Percentiles rank a stretch among this genome's conserved stretches.
Evolutionary conservation across 139 green algal genomes (phyloP).

Genomic region (Asterochloris sp.): DNA sequence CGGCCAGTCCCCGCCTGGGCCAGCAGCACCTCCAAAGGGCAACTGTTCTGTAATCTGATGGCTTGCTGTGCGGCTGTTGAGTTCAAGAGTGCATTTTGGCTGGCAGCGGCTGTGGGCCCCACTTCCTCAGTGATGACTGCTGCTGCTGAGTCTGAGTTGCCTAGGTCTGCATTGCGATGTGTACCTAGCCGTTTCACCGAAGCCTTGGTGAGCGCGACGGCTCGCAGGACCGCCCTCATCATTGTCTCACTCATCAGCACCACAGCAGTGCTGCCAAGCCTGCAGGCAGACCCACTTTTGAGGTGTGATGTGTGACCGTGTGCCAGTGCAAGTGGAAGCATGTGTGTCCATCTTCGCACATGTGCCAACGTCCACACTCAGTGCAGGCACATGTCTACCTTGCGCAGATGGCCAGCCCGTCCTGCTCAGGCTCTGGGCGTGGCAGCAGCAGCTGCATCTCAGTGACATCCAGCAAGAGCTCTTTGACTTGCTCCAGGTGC

Average conservation of each 20-base stretch:
- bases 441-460: conserved; percentile 4
- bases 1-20: conserved; percentile 18
- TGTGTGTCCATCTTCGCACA: too few species aligned
- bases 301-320: too few species aligned
- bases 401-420: neutral
- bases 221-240: too few species aligned
- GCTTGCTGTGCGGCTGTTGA: neutral
- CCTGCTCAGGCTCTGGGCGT: neutral
- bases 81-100: neutral
- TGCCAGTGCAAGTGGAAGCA: too few species aligned
- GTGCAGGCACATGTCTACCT: too few species aligned
- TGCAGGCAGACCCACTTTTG: too few species aligned
- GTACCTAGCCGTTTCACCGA: too few species aligned
- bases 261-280: too few species aligned
- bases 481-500: neutral
- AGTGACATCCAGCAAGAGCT: neutral
- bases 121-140: neutral
- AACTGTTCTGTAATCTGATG: conserved; percentile 20
- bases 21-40: conserved; percentile 6
- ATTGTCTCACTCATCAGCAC: too few species aligned
- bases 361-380: too few species aligned
- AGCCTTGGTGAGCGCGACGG: too few species aligned
- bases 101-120: neutral
- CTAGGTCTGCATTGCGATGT: too few species aligned
- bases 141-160: neutral